These are phyloP conservation scores for Phytopythium chamaehyphon DNA, from an alignment of 352 stramenopile species.

Conservation along the genomic window DNA sequence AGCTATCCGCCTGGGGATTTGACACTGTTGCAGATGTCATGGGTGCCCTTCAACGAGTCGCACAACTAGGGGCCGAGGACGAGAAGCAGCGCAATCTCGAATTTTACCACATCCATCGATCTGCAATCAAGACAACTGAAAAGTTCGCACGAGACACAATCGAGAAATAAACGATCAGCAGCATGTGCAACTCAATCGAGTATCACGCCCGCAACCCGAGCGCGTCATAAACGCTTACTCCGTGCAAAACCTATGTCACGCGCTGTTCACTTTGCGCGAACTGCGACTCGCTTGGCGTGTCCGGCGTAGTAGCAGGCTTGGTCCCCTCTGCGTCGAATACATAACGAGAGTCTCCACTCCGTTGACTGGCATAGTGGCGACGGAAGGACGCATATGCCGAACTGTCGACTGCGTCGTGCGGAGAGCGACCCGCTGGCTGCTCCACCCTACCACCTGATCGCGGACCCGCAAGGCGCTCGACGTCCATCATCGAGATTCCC, in stretches of 20 bases:
- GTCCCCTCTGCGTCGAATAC: background rate
- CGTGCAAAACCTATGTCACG: background rate
- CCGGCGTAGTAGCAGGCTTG: background rate
- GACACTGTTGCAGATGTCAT: conserved; percentile 23
- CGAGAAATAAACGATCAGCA: too few species aligned
- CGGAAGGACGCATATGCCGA: conserved; percentile 1
- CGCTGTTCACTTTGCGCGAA: background rate
- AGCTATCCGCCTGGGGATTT: conserved; percentile 38
- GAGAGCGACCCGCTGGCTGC: conserved; percentile 14
- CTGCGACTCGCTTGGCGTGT: conserved; percentile 1
- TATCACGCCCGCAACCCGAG: background rate
- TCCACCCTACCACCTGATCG: conserved; percentile 12
- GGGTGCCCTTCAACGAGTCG: conserved; percentile 15
- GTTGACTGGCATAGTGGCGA: conserved; percentile 14
- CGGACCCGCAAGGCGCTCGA: conserved; percentile 40
- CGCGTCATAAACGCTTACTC: conserved; percentile 2
- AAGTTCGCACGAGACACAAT: background rate
- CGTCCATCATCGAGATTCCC: conserved; percentile 64
- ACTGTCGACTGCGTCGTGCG: background rate
- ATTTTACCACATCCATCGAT: conserved; percentile 51
- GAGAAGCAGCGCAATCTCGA: conserved; percentile 67
- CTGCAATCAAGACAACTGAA: background rate
- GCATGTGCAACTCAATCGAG: too few species aligned
- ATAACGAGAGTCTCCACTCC: conserved; percentile 15
- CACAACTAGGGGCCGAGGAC: conserved; percentile 27